phyloP scores from a whole-genome alignment of 768 basidiomycete genomes.

The Lentinula edodes region DNA sequence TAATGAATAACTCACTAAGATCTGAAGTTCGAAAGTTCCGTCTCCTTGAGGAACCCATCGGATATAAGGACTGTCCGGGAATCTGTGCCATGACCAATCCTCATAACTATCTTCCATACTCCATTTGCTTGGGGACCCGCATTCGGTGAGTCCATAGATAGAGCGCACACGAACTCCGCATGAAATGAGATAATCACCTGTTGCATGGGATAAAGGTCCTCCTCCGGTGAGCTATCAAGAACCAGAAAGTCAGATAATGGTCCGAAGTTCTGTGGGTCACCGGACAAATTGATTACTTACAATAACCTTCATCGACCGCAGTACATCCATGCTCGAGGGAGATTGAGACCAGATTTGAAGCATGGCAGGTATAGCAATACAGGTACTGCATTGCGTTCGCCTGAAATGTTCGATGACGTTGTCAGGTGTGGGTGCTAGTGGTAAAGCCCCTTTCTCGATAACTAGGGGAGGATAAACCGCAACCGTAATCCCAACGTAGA shows the following conservation, averaged over 20 bases:
- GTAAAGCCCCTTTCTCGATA: constrained; percentile 12
- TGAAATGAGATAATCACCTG: constrained; percentile 28
- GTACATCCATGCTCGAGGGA: constrained; percentile 15
- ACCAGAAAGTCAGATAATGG: background rate
- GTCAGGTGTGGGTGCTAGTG: constrained; percentile 27
- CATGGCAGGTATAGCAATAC: constrained; percentile 25
- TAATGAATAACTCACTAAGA: constrained; percentile 21
- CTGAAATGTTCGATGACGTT: constrained; percentile 25
- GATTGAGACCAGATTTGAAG: constrained; percentile 24
- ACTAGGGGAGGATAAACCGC: constrained; percentile 23
- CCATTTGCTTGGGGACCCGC: constrained; percentile 11
- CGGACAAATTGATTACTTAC: too few species aligned
- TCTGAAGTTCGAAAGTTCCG: constrained; percentile 31
- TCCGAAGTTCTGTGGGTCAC: background rate
- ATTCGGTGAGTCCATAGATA: constrained; percentile 34
- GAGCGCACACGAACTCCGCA: constrained; percentile 27
- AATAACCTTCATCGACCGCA: constrained; percentile 20
- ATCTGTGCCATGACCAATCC: constrained; percentile 27
- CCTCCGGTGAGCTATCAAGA: constrained; percentile 14
- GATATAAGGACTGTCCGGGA: constrained; percentile 18
- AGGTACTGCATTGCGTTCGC: constrained; percentile 11
- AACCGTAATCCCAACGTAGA: constrained; percentile 15
- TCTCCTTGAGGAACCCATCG: constrained; percentile 33
- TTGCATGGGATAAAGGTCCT: constrained; percentile 27
- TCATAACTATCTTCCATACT: constrained; percentile 11